Evolutionary conservation across 2,329 filamentous ascomycete genomes (phyloP), one percentile per base, ranked within the genome.

Genomic region (Dactylellina cionopaga): DNA sequence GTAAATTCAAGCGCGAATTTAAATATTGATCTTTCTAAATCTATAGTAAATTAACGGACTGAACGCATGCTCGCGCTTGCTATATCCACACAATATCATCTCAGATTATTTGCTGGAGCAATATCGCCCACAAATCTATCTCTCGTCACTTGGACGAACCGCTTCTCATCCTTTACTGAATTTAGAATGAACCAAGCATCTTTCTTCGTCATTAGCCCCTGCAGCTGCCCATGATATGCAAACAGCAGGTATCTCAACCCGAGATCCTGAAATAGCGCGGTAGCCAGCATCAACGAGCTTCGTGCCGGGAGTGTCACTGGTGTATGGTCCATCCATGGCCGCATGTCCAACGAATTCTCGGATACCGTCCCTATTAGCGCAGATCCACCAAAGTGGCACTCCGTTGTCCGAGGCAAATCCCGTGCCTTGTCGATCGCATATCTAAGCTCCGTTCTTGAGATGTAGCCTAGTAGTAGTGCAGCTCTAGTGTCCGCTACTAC

Each of bases 321-420:
- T 0, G 95, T 99, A 80, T 97, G 94, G 80, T 99, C 95, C 92
- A 99, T 97, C 95, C 95, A 99, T 1, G 93, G 93, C 5, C 94
- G 85, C 9, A 99, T 85, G 81, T 99, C 95, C 37, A 99, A 87
- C 17, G 85, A 63, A 37, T 59, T 51, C 29, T 54, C 58, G n/a
- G 59, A 59, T 10, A 62, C 41, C 3, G 51, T 58, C n/a, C 68
- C 68, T 52, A 73, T 66, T 31, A 73, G 54, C 22, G 49, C 47
- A 0, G 91, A 90, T 77, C 96, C 92, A 0, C 90, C 89, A 59
- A 94, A 88, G 85, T 81, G 99, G 97, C 81, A 90, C 24, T 73
- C 68, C 17, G 68, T 66, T 17, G 35, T 60, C 33, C 62, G 52
- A 44, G 68, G 68, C 24, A 73, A 22, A 51, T 66, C 37, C 90